Percentiles rank a stretch among this genome's conserved stretches.
Conservation (phyloP, 768 basidiomycete genomes). For the Rhodotorula kratochvilovae region DNA sequence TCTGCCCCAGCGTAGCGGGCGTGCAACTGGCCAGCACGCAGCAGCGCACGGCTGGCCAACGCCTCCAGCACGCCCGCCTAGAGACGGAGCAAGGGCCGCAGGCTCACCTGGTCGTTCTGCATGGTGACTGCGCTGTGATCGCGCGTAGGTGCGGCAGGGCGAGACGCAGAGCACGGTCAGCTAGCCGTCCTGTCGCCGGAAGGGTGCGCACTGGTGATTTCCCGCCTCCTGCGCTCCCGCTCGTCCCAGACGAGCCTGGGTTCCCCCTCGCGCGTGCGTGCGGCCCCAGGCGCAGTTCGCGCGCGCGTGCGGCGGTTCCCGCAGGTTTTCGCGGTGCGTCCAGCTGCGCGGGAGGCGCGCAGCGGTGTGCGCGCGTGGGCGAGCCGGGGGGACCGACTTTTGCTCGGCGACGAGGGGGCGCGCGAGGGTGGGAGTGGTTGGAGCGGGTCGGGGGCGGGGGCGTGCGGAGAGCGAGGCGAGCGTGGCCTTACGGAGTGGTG, state of each 20-base stretch:
- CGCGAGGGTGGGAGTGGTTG: neutral
- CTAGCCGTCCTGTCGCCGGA: neutral
- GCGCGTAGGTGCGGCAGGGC: neutral
- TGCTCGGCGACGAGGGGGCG: neutral
- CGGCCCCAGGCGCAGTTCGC: too few relatives aligned
- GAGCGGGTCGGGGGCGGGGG: neutral
- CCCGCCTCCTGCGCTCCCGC: neutral
- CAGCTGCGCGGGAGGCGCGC: too few relatives aligned
- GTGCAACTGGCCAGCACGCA: too few relatives aligned
- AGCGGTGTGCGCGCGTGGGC: neutral
- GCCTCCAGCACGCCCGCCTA: too few relatives aligned
- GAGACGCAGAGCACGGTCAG: neutral
- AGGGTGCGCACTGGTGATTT: neutral
- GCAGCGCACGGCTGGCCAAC: too few relatives aligned
- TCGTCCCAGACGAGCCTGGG: too few relatives aligned
- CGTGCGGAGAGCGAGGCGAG: neutral
- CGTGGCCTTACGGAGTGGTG: constrained; percentile 22
- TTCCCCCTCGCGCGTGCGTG: too few relatives aligned
- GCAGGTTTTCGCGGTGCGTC: too few relatives aligned
- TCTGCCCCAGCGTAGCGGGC: too few relatives aligned
- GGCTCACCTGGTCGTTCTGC: constrained; percentile 42
- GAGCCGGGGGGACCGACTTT: neutral
- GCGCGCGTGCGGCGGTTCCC: neutral
- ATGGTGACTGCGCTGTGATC: constrained; percentile 30
- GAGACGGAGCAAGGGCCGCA: too few relatives aligned